Percentiles rank a stretch among this genome's conserved stretches.
Evolutionary conservation across 495 filamentous ascomycete species (phyloP).

Genomic region (Penicillium crystallinum): DNA sequence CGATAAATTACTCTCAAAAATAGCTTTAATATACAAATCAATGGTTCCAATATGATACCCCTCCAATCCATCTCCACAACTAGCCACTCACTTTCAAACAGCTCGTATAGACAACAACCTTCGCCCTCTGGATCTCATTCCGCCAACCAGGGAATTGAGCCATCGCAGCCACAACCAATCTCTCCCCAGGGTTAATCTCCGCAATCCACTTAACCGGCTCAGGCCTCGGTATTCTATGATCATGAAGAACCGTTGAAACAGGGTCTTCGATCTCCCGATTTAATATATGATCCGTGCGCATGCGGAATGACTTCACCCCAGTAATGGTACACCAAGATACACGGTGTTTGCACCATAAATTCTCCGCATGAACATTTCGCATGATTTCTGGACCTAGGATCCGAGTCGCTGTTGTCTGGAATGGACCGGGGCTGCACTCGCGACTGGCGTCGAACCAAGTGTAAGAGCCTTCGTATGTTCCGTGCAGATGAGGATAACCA

Average conservation of each 20-base stretch:
- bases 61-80: neutral
- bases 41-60: no score
- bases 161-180: neutral
- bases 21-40: no score
- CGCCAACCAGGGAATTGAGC: neutral
- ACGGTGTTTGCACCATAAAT: neutral
- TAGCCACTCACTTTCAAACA: neutral
- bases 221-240: neutral
- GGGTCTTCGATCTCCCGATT: neutral
- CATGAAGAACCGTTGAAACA: neutral
- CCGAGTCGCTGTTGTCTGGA: neutral
- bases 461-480: neutral
- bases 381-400: neutral
- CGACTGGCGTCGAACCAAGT: constrained; percentile 4
- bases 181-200: neutral
- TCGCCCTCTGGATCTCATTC: neutral
- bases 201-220: neutral
- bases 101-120: neutral
- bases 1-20: no score
- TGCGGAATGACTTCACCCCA: neutral
- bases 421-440: neutral
- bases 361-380: neutral
- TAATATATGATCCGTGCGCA: neutral
- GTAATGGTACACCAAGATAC: neutral
- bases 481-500: neutral